A percentile compares a stretch with the other conserved stretches of the same genome.
Evolutionary conservation across 768 basidiomycete genomes (phyloP).

Genomic region (Strobilomyces confusus): DNA sequence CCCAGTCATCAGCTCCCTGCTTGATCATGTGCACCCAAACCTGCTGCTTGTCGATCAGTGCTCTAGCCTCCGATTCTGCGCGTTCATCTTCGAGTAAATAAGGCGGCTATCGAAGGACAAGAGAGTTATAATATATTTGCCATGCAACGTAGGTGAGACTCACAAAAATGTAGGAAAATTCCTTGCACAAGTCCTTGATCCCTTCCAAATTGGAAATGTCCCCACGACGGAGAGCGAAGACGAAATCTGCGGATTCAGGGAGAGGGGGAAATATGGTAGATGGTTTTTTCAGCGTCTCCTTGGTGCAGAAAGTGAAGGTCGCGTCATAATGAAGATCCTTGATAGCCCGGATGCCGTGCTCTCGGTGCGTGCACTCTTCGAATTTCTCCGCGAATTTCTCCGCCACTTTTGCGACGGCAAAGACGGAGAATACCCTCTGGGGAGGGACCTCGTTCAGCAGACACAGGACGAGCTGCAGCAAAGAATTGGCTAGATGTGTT

Average conservation of each 20-base stretch:
- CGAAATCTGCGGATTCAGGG: constrained; percentile 9
- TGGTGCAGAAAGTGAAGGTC: constrained; percentile 53
- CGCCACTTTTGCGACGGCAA: constrained; percentile 49
- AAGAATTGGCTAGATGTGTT: constrained; percentile 31
- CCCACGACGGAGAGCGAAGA: constrained; percentile 34
- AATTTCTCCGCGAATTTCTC: constrained; percentile 43
- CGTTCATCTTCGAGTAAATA: constrained; percentile 42
- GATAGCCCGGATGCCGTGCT: constrained; percentile 21
- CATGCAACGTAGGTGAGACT: constrained; percentile 18
- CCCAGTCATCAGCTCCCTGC: constrained; percentile 19
- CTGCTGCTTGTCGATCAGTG: constrained; percentile 42
- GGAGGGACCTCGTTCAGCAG: constrained; percentile 35
- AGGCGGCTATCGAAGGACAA: constrained; percentile 43
- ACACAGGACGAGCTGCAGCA: constrained; percentile 39
- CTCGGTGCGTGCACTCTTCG: constrained; percentile 32
- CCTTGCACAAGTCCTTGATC: constrained; percentile 47
- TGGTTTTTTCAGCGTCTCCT: constrained; percentile 32
- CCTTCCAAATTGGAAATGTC: constrained; percentile 24
- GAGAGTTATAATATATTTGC: background rate
- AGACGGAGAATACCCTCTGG: constrained; percentile 61
- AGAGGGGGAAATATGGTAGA: background rate
- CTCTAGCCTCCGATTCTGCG: constrained; percentile 49
- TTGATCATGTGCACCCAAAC: constrained; percentile 62
- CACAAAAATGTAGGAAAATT: constrained; percentile 59
- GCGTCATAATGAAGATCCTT: constrained; percentile 59